Evolutionary conservation across 805 yeast genomes (phyloP), one percentile per base, ranked within the genome.

Genomic region (Kluyveromyces lactis): DNA sequence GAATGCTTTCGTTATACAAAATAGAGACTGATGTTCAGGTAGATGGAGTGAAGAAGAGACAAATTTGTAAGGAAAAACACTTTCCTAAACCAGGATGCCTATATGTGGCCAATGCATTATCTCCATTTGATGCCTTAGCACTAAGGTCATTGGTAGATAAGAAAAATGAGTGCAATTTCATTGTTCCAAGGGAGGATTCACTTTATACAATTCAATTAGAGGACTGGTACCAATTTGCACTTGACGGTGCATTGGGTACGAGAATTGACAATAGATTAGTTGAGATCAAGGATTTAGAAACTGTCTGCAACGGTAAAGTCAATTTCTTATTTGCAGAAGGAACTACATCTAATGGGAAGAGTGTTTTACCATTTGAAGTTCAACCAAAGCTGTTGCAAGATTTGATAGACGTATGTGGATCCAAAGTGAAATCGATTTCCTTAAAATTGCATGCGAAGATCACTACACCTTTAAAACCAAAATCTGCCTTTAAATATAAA

Each of bases 261-360:
- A 8, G 10, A 4, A 41, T 47, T 31, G 43, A 44, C n/a, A 36
- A 38, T 31, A 33, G 19, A 45, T 31, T 33, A 47, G 51, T 16
- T 31, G 39, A 39, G 37, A 44, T 49, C 21, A 48, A 42, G 4
- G 44, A 47, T 18, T 33, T 41, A 3, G 29, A 41, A 1, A 47
- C 55, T 21, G 51, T 60, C 13, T 34, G 37, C 16, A 54, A 57
- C 3, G 65, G 68, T n/a, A 69, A 71, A 31, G 62, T 68, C 0
- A 67, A 77, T 3, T 79, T 71, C 38, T 48, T 82, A 17, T 76
- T 86, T 42, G 68, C 80, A 2, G 97, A 87, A 53, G 95, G 95
- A 0, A 84, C 95, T 0, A 71, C 95, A 0, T 77, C 95, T 0
- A 90, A 89, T 55, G 92, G 94, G 37, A 78, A 79, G 45, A 78